Evolutionary conservation across 2,329 filamentous ascomycete genomes (phyloP).

Genomic region (Pezizomycotina sp.): DNA sequence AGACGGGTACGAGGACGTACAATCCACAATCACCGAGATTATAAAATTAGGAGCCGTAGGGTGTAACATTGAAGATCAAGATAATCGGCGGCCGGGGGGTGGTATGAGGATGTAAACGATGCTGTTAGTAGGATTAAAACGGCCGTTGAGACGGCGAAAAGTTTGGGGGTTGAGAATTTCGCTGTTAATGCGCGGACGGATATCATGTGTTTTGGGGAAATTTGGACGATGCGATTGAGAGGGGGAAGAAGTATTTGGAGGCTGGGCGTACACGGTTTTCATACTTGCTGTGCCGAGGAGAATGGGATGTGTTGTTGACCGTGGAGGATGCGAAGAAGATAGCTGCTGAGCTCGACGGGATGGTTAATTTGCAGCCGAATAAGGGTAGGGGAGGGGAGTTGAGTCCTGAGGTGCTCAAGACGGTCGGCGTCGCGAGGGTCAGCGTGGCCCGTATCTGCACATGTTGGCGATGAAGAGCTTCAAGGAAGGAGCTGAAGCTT

Average conservation of each 20-base stretch:
- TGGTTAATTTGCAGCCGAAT: slow-evolving; percentile 31
- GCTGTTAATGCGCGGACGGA: slow-evolving; percentile 44
- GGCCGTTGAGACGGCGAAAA: slow-evolving; percentile 32
- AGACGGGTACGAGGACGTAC: slow-evolving; percentile 40
- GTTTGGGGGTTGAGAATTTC: slow-evolving; percentile 39
- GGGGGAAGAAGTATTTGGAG: slow-evolving; percentile 41
- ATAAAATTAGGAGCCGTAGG: slow-evolving; percentile 40
- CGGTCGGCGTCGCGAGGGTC: slow-evolving; percentile 39
- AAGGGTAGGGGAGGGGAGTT: slow-evolving; percentile 34
- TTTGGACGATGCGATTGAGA: slow-evolving; percentile 31
- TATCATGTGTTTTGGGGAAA: slow-evolving; percentile 31
- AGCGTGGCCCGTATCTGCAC: slow-evolving; percentile 40
- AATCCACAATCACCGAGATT: slow-evolving; percentile 32
- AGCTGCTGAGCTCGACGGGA: slow-evolving; percentile 35
- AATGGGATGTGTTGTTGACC: slow-evolving; percentile 36
- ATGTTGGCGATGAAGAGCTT: slow-evolving; percentile 11
- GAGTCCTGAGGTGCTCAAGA: too few species aligned
- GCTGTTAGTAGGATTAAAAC: slow-evolving; percentile 35
- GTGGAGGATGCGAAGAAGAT: slow-evolving; percentile 36
- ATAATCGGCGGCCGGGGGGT: slow-evolving; percentile 27
- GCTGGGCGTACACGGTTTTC: slow-evolving; percentile 43
- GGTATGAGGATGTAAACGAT: slow-evolving; percentile 31
- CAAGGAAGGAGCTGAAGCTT: too few species aligned
- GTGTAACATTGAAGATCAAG: slow-evolving; percentile 46
- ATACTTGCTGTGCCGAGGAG: too few species aligned